Conservation (phyloP, 1,284 basidiomycete genomes). For the Flammula alnicola region DNA sequence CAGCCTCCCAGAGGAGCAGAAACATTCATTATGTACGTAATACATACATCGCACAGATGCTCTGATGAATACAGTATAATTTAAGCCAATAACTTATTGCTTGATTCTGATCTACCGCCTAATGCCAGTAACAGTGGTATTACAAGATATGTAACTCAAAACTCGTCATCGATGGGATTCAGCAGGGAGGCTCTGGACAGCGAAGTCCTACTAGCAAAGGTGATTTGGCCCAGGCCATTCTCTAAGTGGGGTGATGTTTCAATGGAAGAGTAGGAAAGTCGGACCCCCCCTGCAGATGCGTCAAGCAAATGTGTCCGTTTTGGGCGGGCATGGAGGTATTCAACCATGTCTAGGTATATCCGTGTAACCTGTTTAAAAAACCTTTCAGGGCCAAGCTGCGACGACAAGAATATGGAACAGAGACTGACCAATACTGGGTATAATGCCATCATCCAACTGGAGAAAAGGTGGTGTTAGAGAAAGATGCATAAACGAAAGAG, state of each 20-base stretch:
- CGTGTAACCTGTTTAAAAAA: conserved; percentile 17
- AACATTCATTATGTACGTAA: no score
- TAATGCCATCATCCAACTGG: conserved; percentile 21
- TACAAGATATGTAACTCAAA: no score
- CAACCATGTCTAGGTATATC: conserved; percentile 22
- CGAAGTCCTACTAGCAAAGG: conserved; percentile 3
- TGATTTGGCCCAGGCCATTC: conserved; percentile 5
- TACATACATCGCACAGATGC: no score
- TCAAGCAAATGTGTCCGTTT: background rate
- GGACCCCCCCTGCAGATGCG: background rate
- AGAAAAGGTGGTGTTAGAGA: background rate
- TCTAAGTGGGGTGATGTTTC: background rate
- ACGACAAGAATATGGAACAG: background rate
- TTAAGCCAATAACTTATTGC: no score
- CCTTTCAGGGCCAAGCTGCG: background rate
- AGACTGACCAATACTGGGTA: conserved; percentile 21
- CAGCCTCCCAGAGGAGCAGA: no score
- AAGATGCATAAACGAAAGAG: background rate
- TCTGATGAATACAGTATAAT: no score
- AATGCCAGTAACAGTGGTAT: no score
- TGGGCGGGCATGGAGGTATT: conserved; percentile 17
- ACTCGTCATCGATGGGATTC: background rate
- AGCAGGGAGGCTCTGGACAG: background rate
- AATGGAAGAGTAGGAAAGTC: background rate
- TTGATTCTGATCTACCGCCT: no score